These are phyloP conservation scores for Colletotrichum australisinense DNA, from an alignment of 2,329 filamentous ascomycete species.

Conservation along the genomic window DNA sequence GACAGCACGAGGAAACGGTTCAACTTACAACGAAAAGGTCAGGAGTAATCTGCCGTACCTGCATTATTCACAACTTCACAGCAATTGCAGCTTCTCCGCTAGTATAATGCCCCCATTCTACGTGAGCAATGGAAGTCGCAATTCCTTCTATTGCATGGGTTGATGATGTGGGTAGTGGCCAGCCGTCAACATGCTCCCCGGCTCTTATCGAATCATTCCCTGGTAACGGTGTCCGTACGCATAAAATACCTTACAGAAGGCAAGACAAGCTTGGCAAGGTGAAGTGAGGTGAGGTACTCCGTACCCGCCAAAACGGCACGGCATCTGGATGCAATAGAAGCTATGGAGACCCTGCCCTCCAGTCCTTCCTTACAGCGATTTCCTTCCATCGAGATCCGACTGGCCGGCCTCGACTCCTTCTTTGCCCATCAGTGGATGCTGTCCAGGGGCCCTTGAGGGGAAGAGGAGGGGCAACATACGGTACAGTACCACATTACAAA, in stretches of 20 bases:
- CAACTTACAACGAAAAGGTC: not conserved
- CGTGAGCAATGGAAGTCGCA: not conserved
- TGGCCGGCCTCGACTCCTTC: not conserved
- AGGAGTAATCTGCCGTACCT: not conserved
- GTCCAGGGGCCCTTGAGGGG: not conserved
- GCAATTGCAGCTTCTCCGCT: not conserved
- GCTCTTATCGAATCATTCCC: not conserved
- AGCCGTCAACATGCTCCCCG: not conserved
- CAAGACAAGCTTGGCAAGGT: not conserved
- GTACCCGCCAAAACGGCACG: not conserved
- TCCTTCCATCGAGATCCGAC: not conserved
- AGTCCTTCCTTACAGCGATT: not conserved
- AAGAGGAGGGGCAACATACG: not conserved
- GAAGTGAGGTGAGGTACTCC: not conserved
- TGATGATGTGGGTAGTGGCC: not conserved
- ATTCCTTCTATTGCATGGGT: not conserved
- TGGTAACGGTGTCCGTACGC: not conserved
- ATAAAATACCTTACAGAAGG: not conserved
- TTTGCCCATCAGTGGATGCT: not conserved
- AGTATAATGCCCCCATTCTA: not conserved
- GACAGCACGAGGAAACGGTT: not conserved
- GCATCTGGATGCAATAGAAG: constrained; percentile 33
- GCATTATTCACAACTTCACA: not conserved
- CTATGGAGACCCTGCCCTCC: constrained; percentile 17
- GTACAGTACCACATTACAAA: not conserved